Evolutionary conservation across 2,329 filamentous ascomycete species (phyloP).

Genomic region (Cladosporium sp.): DNA sequence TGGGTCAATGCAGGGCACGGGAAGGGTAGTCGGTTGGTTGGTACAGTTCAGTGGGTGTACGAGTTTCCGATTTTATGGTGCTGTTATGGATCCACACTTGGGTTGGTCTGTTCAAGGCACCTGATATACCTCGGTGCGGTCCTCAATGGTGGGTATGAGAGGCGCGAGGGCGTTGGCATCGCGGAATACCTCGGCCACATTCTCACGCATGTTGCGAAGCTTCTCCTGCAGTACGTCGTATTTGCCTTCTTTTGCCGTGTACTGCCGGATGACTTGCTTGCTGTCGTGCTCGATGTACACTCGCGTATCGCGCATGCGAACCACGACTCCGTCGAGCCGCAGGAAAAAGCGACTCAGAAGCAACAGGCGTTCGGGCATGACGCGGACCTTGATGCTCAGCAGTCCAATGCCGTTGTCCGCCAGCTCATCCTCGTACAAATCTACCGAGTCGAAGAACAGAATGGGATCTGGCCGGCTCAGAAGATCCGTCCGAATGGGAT

Average conservation of each 20-base stretch:
- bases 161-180: conserved; percentile 74
- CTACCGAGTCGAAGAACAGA: conserved; percentile 91
- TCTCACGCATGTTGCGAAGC: conserved; percentile 59
- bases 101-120: conserved; percentile 18
- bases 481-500: conserved; percentile 75
- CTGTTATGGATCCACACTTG: background rate
- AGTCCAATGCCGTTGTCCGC: conserved; percentile 96
- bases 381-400: conserved; percentile 83
- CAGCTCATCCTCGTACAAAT: conserved; percentile 95
- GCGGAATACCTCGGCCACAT: conserved; percentile 70
- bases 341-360: conserved; percentile 86
- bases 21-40: no score
- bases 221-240: conserved; percentile 69
- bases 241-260: conserved; percentile 77
- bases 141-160: conserved; percentile 67
- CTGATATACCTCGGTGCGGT: conserved; percentile 52
- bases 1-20: background rate
- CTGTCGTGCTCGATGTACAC: conserved; percentile 86
- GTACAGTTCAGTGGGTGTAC: background rate
- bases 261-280: conserved; percentile 79
- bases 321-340: conserved; percentile 83
- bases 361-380: conserved; percentile 85
- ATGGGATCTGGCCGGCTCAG: conserved; percentile 89
- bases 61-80: background rate
- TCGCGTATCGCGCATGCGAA: conserved; percentile 83